These are phyloP conservation scores for Botrytis galanthina DNA, from an alignment of 2,329 filamentous ascomycete species.

Conservation along the genomic window DNA sequence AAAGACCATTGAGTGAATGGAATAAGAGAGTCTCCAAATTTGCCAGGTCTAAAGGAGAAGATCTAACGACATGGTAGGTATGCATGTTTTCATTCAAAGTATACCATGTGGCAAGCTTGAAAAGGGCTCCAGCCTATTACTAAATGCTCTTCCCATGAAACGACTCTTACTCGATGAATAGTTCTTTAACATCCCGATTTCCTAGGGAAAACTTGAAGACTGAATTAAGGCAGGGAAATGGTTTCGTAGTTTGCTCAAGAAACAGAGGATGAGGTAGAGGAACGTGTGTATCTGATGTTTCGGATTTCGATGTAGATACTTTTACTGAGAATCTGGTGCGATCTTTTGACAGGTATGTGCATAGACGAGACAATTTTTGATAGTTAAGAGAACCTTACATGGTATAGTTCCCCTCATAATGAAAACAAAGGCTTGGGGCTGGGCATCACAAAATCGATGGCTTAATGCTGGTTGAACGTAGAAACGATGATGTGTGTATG, in stretches of 20 bases:
- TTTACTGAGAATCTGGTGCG: neutral
- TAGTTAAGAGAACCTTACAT: neutral
- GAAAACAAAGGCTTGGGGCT: no score
- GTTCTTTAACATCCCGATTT: rapidly evolving
- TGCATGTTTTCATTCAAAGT: neutral
- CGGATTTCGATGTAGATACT: no score
- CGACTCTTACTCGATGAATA: no score
- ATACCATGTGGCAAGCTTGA: no score
- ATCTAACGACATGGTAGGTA: neutral
- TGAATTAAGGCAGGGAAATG: neutral
- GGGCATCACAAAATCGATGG: neutral
- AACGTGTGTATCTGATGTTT: neutral
- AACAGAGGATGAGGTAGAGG: neutral
- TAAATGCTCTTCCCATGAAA: neutral
- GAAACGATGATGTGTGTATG: neutral
- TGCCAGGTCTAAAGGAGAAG: neutral
- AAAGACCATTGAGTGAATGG: neutral
- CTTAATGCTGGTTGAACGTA: neutral
- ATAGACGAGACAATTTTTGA: neutral
- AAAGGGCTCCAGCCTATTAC: neutral
- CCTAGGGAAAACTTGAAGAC: neutral
- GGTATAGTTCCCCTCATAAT: neutral
- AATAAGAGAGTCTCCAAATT: neutral
- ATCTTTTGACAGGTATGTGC: neutral
- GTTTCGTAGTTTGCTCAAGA: no score